Base-by-base conservation (phyloP, 2,329 filamentous ascomycete genomes). In the Penicillium sp. region DNA sequence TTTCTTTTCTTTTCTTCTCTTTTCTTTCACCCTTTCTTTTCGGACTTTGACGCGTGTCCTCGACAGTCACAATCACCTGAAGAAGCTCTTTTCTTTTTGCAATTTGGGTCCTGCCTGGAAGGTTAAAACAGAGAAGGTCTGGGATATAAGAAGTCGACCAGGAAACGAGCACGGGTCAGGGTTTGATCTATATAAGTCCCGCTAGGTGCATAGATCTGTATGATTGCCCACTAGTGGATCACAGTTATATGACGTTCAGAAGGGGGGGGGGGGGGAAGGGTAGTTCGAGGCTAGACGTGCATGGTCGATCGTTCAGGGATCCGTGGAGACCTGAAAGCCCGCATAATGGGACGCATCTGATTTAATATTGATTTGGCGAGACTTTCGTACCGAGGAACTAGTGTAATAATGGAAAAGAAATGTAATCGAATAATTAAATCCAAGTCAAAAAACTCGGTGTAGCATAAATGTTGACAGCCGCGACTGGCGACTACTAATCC, bases 401-500 rank as follows among this genome's bases (percentile, higher is more conserved):
- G 47, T 24, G 47, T 33, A 29, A 41, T 10, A 22, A 41, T 21
- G 19, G 11, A 13, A 41, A 22, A 5, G 8, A 5, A 21, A 41
- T 11, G 9, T 21, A 6, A 41, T 13, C 22, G 22, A 22, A 21
- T 26, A 26, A 39, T 19, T 0, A 19, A 49, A 47, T 6, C 24
- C 37, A 29, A 11, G 10, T 29, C 35, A 21, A 27, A 29, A 52
- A 52, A 48, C 47, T 33, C 52, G 48, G 58, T 61, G 49, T 48
- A 48, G 29, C 35, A 39, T 19, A 39, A 56, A 63, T 62, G 50
- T 52, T 49, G 37, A 41, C 49, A 63, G 64, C 64, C 63, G 64
- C 63, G 63, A 65, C 64, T 65, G 61, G 63, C 64, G 63, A 66
- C 26, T 46, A 26, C 33, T 16, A 13, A 35, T 19, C 24, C 31